Evolutionary conservation across 352 stramenopile species (phyloP), one percentile per base, ranked within the genome.

Genomic region (Globisporangium orthogonon): DNA sequence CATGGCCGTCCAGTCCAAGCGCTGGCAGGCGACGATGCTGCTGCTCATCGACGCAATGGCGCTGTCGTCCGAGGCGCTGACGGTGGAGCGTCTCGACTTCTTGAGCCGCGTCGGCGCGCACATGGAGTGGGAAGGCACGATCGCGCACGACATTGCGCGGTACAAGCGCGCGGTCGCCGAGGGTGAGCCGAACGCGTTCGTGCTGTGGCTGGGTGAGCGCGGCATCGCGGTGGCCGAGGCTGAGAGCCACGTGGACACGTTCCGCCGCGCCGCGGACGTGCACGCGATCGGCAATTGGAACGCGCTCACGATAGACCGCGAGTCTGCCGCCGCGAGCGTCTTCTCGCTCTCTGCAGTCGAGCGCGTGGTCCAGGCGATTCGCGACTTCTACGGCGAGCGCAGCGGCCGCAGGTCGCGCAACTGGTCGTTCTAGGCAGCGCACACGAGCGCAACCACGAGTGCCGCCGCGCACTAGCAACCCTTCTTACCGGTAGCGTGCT

Each of bases 111-210:
- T 91, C 18, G 84, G 84, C 52, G 81, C 84, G 65, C 89, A 90
- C 71, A 86, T 94, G 70, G 82, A 92, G 65, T 94, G 82, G 79
- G 78, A 94, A 65, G 84, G 82, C 56, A 91, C 81, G 50, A 76
- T 94, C 44, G 82, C 84, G 23, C 84, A 92, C 62, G 84, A 94
- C 47, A 60, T 91, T 23, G 81, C 84, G 11, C 78, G 84, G 10
- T 91, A 82, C 58, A 60, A 65, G 10, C 84, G 84, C 18, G 78
- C 85, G 33, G 59, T 75, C 39, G 82, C 67, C 3, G 82, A 91
- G 61, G 63, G 71, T 31, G 75, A 78, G 56, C 82, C 81, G 13
- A 94, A 94, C 54, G 78, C 78, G 23, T 91, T 86, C 39, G 70
- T 94, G 51, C 86, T 78, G 52, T 91, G 82, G 83, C 63, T 92